These are phyloP conservation scores for Babesia sp. DNA, from an alignment of 169 alveolate species.

Conservation along the genomic window DNA sequence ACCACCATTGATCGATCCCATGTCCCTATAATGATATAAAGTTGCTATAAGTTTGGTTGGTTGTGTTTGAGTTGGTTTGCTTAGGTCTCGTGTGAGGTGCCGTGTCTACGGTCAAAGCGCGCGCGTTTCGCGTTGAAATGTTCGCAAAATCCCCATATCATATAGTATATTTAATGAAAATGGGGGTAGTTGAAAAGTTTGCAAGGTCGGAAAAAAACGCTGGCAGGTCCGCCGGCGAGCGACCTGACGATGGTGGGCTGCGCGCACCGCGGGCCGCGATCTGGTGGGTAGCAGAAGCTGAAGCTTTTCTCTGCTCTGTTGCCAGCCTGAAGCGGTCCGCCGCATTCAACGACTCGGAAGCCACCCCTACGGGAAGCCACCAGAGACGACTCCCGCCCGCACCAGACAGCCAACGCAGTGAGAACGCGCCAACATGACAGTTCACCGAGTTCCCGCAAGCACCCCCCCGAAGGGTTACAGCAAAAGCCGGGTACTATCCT, in stretches of 20 bases:
- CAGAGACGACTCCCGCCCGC: conserved; percentile 53
- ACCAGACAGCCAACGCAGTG: conserved; percentile 24
- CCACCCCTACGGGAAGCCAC: conserved; percentile 49
- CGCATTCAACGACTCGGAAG: conserved; percentile 54
- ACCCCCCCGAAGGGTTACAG: conserved; percentile 55
- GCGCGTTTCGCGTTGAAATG: too few species aligned
- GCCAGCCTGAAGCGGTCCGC: conserved; percentile 60
- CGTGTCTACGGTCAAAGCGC: too few species aligned
- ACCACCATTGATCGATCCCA: too few species aligned
- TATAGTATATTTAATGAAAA: not conserved
- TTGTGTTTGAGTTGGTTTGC: too few species aligned
- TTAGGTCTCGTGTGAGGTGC: too few species aligned
- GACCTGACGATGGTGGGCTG: conserved; percentile 46
- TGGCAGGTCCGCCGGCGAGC: conserved; percentile 40
- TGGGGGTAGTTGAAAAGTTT: not conserved
- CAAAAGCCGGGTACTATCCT: conserved; percentile 23
- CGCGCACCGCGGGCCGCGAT: conserved; percentile 48
- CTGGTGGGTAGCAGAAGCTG: conserved; percentile 48
- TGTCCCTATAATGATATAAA: too few species aligned
- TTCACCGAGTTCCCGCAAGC: conserved; percentile 41
- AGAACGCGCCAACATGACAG: conserved; percentile 48
- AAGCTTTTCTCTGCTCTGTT: conserved; percentile 56
- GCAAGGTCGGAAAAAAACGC: conserved; percentile 24
- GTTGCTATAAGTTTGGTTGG: too few species aligned
- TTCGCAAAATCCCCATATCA: too few species aligned